A percentile compares a stretch with the other conserved stretches of the same genome.
phyloP scores from a whole-genome alignment of 495 filamentous ascomycete genomes.

The Penicillium paxilli region DNA sequence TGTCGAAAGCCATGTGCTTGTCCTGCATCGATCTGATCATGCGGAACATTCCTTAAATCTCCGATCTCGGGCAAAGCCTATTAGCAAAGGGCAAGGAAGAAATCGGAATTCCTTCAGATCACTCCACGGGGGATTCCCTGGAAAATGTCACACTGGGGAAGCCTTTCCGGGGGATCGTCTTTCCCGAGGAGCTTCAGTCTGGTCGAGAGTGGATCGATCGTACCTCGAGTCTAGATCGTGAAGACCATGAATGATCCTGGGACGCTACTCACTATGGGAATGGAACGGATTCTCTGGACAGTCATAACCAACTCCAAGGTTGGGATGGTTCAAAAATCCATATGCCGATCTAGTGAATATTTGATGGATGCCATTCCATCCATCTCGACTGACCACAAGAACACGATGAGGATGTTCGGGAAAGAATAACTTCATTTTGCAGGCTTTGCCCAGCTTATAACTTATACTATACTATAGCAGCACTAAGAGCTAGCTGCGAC shows the following conservation, averaged over 20 bases:
- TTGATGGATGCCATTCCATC: too few relatives aligned
- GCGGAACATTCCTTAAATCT: neutral
- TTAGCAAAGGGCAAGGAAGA: neutral
- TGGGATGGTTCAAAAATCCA: too few relatives aligned
- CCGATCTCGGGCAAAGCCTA: neutral
- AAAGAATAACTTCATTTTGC: too few relatives aligned
- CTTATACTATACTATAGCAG: neutral
- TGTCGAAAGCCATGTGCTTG: neutral
- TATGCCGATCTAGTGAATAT: too few relatives aligned
- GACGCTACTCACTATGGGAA: neutral
- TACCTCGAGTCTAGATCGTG: neutral
- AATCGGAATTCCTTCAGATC: neutral
- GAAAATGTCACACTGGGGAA: neutral
- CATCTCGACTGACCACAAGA: too few relatives aligned
- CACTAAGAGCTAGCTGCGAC: slow-evolving; percentile 26
- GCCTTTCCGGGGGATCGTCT: slow-evolving; percentile 1
- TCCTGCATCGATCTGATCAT: neutral
- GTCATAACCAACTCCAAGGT: too few relatives aligned
- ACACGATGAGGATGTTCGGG: too few relatives aligned
- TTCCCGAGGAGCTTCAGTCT: neutral
- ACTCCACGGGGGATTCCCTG: neutral
- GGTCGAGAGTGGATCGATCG: neutral
- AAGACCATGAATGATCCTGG: neutral
- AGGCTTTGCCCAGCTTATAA: neutral
- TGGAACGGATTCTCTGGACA: too few relatives aligned